Evolutionary conservation across 495 filamentous ascomycete genomes (phyloP), one percentile per base, ranked within the genome.

Genomic region (Lasiosphaeris hirsuta): DNA sequence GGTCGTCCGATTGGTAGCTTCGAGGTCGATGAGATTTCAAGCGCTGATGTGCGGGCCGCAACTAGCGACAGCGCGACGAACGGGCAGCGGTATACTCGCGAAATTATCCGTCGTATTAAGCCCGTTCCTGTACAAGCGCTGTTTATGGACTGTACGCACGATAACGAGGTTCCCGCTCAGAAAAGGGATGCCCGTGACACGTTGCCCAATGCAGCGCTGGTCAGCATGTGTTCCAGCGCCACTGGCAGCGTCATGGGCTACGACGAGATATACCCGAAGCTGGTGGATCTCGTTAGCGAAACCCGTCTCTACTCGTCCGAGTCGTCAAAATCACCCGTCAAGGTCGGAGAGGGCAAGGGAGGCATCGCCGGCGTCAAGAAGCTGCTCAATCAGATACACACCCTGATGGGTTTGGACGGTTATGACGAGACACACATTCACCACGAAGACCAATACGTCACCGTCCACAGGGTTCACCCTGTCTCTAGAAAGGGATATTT

Each of bases 81-180:
- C 10, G 62, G 49, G 33, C 40, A 57, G 3, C 53, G 39, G 11
- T 65, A 64, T 34, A 66, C 64, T 1, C 68, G 75, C 34, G 86
- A 91, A 65, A 78, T 83, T 23, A 79, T 92, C 41, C 86, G 84
- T 43, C 84, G 78, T 49, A 90, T 97, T 68, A 88, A 86, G 37
- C 83, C 85, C 18, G 87, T 84, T 10, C 90, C 91, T 0, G 89
- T 96, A 0, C 92, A 96, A 48, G 95, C 94, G 3, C 76, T 99
- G 1, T 97, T 99, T 72, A 96, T 96, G 90, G 95, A 99, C 66
- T 99, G 95, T 69, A 99, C 95, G 1, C 95, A 99, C 69, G 95
- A 99, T 73, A 99, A 99, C 65, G 94, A 97, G 71, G 84, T 90
- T 7, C 95, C 95, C 7, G 89, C 93, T 1, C 94, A 99, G 72